These are phyloP conservation scores for Tilletia horrida DNA, from an alignment of 1,284 basidiomycete species.

Conservation along the genomic window DNA sequence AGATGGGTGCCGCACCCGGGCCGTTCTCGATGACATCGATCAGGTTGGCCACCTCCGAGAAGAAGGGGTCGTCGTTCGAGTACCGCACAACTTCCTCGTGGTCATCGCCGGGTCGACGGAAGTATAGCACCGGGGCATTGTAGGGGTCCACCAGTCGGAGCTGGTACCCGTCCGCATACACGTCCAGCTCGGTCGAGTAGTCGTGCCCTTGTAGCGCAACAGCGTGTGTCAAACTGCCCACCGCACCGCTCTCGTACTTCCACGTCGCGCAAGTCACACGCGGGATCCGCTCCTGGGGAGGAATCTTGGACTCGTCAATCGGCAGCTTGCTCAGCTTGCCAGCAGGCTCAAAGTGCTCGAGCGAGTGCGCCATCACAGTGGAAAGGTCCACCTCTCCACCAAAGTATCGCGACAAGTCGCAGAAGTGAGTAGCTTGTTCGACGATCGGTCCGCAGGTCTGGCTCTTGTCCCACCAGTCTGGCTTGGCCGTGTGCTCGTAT, in stretches of 20 bases:
- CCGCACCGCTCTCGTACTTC: conserved; percentile 53
- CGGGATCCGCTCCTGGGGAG: conserved; percentile 54
- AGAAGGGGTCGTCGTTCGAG: conserved; percentile 55
- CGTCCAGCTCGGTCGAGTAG: conserved; percentile 52
- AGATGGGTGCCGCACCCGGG: conserved; percentile 38
- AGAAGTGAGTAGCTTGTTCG: conserved; percentile 88
- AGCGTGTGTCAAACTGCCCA: conserved; percentile 52
- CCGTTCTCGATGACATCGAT: conserved; percentile 53
- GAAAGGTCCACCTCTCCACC: conserved; percentile 90
- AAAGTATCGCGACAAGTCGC: conserved; percentile 82
- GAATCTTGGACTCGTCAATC: conserved; percentile 74
- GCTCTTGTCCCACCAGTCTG: conserved; percentile 94
- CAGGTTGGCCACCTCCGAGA: conserved; percentile 51
- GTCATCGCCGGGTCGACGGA: conserved; percentile 53
- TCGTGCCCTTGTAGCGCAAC: conserved; percentile 53
- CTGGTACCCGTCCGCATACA: conserved; percentile 50
- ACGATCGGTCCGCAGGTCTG: conserved; percentile 86
- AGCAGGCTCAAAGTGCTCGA: conserved; percentile 59
- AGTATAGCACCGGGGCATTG: conserved; percentile 52
- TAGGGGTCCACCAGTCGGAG: conserved; percentile 53
- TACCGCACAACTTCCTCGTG: conserved; percentile 54
- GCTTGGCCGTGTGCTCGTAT: conserved; percentile 74
- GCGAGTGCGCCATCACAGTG: conserved; percentile 63
- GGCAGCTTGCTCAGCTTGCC: conserved; percentile 77
- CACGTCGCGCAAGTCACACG: conserved; percentile 53